Percentiles rank a stretch among this genome's conserved stretches.
These are phyloP conservation scores for Hypoxylon cercidicola DNA, from an alignment of 495 filamentous ascomycete species.

Conservation along the genomic window DNA sequence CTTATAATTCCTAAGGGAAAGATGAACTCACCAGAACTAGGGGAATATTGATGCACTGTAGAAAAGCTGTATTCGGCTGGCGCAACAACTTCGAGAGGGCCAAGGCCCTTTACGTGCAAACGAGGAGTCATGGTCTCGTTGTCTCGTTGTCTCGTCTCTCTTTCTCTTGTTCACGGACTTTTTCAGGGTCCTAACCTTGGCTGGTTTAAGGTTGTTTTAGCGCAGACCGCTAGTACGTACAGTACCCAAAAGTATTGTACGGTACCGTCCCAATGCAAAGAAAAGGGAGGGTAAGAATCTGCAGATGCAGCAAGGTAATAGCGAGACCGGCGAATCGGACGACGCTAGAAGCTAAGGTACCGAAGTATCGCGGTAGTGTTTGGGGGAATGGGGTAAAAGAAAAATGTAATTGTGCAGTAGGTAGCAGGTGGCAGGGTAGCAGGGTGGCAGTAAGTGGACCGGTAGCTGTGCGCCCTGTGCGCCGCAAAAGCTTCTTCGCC, in stretches of 20 bases:
- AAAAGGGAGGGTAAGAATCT: slow-evolving; percentile 30
- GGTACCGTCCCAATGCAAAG: slow-evolving; percentile 23
- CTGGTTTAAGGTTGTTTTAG: slow-evolving; percentile 44
- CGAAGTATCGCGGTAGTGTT: background rate
- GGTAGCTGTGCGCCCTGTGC: background rate
- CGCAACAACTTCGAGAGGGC: slow-evolving; percentile 40
- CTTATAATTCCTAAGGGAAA: background rate
- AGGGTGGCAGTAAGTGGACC: too few species aligned
- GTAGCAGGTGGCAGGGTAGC: background rate
- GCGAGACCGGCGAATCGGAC: slow-evolving; percentile 44
- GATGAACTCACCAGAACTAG: slow-evolving; percentile 21
- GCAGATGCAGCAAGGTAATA: slow-evolving; percentile 17
- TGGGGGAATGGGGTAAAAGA: background rate
- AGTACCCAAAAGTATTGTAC: slow-evolving; percentile 17
- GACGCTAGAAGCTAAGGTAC: slow-evolving; percentile 31
- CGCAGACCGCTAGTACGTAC: slow-evolving; percentile 26
- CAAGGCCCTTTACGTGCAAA: slow-evolving; percentile 42
- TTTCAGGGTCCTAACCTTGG: slow-evolving; percentile 40
- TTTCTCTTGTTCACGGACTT: slow-evolving; percentile 15
- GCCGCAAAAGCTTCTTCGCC: slow-evolving; percentile 3
- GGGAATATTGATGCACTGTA: slow-evolving; percentile 25
- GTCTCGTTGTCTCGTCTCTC: background rate
- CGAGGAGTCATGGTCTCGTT: slow-evolving; percentile 43
- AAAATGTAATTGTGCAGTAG: slow-evolving; percentile 39
- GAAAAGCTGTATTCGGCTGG: slow-evolving; percentile 31